Evolutionary conservation across 371 early-diverging fungal genomes (phyloP).

Genomic region (Mortierella sp.): DNA sequence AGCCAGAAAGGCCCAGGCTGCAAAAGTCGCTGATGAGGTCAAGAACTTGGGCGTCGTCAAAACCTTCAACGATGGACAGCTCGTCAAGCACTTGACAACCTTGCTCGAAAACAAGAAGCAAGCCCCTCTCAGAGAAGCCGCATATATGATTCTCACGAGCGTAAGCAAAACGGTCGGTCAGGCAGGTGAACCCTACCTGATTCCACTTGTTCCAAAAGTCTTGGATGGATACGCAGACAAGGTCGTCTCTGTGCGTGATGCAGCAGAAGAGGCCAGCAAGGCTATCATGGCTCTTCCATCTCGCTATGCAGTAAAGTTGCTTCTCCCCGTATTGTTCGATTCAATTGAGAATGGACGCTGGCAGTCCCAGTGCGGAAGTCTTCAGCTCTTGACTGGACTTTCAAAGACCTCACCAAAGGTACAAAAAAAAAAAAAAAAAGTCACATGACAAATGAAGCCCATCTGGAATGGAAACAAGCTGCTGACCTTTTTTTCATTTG

Average conservation of each 20-base stretch:
- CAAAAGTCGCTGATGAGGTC: conserved; percentile 39
- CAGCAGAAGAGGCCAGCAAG: conserved; percentile 64
- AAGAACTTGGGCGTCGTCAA: conserved; percentile 38
- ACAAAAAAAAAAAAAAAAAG: not conserved
- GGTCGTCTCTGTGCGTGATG: conserved; percentile 64
- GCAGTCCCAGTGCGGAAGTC: conserved; percentile 69
- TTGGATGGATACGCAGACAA: conserved; percentile 69
- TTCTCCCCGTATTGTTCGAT: conserved; percentile 66
- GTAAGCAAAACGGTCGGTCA: conserved; percentile 60
- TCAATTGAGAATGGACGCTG: conserved; percentile 69
- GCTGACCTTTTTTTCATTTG: not conserved
- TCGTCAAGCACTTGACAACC: conserved; percentile 43
- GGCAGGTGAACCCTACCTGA: conserved; percentile 68
- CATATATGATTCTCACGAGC: conserved; percentile 61
- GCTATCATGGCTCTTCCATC: conserved; percentile 59
- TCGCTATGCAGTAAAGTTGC: conserved; percentile 58
- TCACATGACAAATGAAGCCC: not conserved
- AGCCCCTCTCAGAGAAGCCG: conserved; percentile 64
- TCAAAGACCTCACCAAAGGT: conserved; percentile 59
- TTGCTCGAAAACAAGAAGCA: conserved; percentile 63
- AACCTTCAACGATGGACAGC: conserved; percentile 36
- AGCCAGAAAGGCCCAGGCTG: conserved; percentile 30
- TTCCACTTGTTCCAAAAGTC: conserved; percentile 61
- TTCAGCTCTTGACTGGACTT: conserved; percentile 60
- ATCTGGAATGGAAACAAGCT: not conserved